Evolutionary conservation across 495 filamentous ascomycete species (phyloP), one percentile per base, ranked within the genome.

Genomic region (Daldinia loculata): DNA sequence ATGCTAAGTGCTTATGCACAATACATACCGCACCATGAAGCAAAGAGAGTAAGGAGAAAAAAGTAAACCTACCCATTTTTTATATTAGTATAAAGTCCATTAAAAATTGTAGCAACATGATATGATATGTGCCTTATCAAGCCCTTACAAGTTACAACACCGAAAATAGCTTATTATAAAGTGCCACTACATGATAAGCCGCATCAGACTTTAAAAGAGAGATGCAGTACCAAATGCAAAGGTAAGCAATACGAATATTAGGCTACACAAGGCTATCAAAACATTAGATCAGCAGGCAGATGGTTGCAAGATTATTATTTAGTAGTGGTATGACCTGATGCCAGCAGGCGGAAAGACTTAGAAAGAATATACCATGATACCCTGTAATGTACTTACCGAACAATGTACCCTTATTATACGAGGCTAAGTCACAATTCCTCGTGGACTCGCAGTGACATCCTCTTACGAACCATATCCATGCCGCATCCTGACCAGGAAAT

Each of bases 171-270:
- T 22, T 19, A 48, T 48, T 19, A 48, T 24, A 24, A 48, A 12
- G 22, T 11, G 4, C 43, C 3, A 24, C 19, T 48, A 22, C n/a
- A n/a, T n/a, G n/a, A 48, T 48, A 48, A 48, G 39, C 39, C 9
- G 15, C 39, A 17, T 6, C 19, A 24, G 19, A 22, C 43, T 5
- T 48, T 4, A 5, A 24, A 4, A 11, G 8, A 48, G 43, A 48
- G 43, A 48, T 11, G 43, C 8, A 9, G 0, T 48, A 24, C 9
- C 9, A 24, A 2, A 48, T 22, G 22, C 3, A 24, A 24, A 48
- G 7, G 19, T 48, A 48, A 48, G 43, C 43, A 48, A 22, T 48
- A 48, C 43, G 43, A 48, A 48, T 24, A 48, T 48, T 48, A 24
- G 43, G 43, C 43, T 48, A 48, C 43, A 48, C 19, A 11, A 22